phyloP scores from a whole-genome alignment of 768 basidiomycete species.

The Suillus occidentalis region DNA sequence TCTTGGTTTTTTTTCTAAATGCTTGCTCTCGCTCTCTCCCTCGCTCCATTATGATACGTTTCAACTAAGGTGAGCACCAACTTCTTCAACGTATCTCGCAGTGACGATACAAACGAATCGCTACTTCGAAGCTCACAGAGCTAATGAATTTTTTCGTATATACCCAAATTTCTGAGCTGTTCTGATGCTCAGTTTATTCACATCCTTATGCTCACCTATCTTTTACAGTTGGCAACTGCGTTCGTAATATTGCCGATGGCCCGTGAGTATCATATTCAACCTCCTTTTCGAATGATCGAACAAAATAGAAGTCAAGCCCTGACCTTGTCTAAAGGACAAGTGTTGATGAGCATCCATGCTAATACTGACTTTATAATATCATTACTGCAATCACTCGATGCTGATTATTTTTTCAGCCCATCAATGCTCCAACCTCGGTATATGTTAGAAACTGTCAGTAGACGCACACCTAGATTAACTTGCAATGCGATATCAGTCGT shows the following conservation, averaged over 20 bases:
- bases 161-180: constrained; percentile 92
- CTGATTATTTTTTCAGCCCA: constrained; percentile 20
- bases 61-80: constrained; percentile 32
- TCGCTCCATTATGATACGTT: not conserved
- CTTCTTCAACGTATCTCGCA: constrained; percentile 18
- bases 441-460: not conserved
- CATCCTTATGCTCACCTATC: not conserved
- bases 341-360: constrained; percentile 85
- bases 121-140: constrained; percentile 76
- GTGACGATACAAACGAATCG: constrained; percentile 81
- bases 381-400: constrained; percentile 8
- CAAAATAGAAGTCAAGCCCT: constrained; percentile 91
- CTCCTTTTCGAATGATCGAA: constrained; percentile 51
- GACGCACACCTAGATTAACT: not conserved
- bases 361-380: constrained; percentile 60
- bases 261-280: constrained; percentile 36
- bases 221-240: not conserved
- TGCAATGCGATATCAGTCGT: not conserved
- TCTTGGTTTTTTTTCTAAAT: not conserved
- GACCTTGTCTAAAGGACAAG: constrained; percentile 72
- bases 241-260: not conserved
- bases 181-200: constrained; percentile 10
- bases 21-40: constrained; percentile 17
- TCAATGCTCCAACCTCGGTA: not conserved
- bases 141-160: constrained; percentile 67